Percentiles rank a stretch among this genome's conserved stretches.
phyloP scores from a whole-genome alignment of 1,139 yeast species.

The Kurtzmaniella quercitrusa region DNA sequence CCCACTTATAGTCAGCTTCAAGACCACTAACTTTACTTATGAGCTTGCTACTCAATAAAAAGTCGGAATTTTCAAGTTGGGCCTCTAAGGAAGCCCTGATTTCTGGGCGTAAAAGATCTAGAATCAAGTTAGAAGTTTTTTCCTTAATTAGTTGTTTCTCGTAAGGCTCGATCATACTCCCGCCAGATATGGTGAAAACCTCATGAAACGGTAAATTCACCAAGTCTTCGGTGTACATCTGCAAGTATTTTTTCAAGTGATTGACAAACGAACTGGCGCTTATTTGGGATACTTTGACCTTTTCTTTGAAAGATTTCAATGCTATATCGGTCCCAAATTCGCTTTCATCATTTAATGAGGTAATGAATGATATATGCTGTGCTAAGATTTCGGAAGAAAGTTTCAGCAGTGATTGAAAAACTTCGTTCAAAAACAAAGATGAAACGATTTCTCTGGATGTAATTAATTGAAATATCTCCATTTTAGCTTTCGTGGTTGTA shows the following conservation, averaged over 20 bases:
- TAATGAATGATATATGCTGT: background rate
- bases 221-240: slow-evolving; percentile 17
- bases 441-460: slow-evolving; percentile 11
- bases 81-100: slow-evolving; percentile 29
- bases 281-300: no score
- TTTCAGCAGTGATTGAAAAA: slow-evolving; percentile 1
- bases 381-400: background rate
- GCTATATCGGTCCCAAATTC: background rate
- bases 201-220: slow-evolving; percentile 32
- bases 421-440: slow-evolving; percentile 18
- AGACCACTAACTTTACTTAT: slow-evolving; percentile 10
- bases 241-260: slow-evolving; percentile 4
- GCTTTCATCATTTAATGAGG: background rate
- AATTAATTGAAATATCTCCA: slow-evolving; percentile 7
- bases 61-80: slow-evolving; percentile 27
- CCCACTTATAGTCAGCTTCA: slow-evolving; percentile 18
- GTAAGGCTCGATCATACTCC: slow-evolving; percentile 22
- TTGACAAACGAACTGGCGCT: background rate
- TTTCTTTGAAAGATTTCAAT: slow-evolving; percentile 8
- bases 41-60: slow-evolving; percentile 24
- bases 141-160: slow-evolving; percentile 25
- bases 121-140: slow-evolving; percentile 37
- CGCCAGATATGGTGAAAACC: slow-evolving; percentile 31
- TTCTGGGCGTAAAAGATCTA: slow-evolving; percentile 36
- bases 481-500: slow-evolving; percentile 5